Evolutionary conservation across 768 basidiomycete genomes (phyloP).

Genomic region (Lactarius indigo): DNA sequence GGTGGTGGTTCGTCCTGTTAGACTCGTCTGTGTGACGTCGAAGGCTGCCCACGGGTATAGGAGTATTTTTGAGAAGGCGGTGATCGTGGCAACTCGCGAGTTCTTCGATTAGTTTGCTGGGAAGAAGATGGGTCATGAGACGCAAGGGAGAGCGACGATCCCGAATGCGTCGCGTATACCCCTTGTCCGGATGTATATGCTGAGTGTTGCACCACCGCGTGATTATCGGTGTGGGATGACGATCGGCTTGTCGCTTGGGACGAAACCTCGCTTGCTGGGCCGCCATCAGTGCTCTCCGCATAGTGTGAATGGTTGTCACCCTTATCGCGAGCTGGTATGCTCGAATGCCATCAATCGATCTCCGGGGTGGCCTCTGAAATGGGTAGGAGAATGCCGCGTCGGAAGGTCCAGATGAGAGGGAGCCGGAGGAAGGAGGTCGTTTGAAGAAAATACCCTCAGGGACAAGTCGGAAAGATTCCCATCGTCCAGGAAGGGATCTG

Average conservation of each 20-base stretch:
- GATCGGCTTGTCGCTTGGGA: constrained; percentile 13
- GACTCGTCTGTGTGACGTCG: background rate
- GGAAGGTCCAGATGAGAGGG: background rate
- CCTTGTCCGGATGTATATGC: background rate
- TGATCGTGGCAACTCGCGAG: constrained; percentile 8
- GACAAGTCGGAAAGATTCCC: too few relatives aligned
- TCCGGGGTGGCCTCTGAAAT: background rate
- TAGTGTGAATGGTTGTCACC: background rate
- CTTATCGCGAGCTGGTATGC: background rate
- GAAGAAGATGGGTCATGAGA: background rate
- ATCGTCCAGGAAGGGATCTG: too few relatives aligned
- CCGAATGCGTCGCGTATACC: too few relatives aligned
- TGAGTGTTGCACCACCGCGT: constrained; percentile 4
- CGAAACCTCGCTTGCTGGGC: background rate
- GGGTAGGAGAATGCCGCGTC: too few relatives aligned
- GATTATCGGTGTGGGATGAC: constrained; percentile 4
- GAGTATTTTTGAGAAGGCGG: background rate
- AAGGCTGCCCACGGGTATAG: background rate
- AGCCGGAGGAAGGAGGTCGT: background rate
- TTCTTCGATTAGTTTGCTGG: background rate
- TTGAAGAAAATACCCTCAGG: too few relatives aligned
- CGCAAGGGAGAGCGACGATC: too few relatives aligned
- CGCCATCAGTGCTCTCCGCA: constrained; percentile 1
- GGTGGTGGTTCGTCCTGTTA: constrained; percentile 4
- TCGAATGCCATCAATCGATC: constrained; percentile 17